phyloP scores from a whole-genome alignment of 2,329 filamentous ascomycete genomes.

The Xylariaceae sp. region DNA sequence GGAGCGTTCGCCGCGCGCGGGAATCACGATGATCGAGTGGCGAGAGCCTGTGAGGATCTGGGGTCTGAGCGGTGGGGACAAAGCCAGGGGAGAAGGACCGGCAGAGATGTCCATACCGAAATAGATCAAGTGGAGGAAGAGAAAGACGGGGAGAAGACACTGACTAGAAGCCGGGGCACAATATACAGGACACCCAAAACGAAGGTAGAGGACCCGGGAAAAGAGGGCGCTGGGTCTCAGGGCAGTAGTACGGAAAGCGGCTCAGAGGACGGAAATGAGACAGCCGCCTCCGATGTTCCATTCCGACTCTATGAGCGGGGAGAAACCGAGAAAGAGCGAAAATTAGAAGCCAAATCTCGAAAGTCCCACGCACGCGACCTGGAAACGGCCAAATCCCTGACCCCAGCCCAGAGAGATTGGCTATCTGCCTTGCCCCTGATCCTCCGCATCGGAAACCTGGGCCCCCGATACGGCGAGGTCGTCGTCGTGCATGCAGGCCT shows the following conservation, averaged over 20 bases:
- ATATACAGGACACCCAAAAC: slow-evolving; percentile 3
- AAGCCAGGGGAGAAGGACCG: background rate
- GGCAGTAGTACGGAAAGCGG: background rate
- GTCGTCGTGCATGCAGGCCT: slow-evolving; percentile 83
- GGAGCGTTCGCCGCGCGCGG: slow-evolving; percentile 80
- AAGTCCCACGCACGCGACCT: slow-evolving; percentile 43
- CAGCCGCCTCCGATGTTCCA: background rate
- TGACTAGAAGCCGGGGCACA: too few species aligned
- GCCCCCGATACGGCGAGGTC: slow-evolving; percentile 51
- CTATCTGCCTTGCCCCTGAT: slow-evolving; percentile 72
- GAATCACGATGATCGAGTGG: slow-evolving; percentile 84
- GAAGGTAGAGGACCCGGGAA: background rate
- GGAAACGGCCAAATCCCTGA: slow-evolving; percentile 52
- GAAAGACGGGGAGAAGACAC: slow-evolving; percentile 18
- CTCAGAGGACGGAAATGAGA: background rate
- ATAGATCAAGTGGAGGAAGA: slow-evolving; percentile 1
- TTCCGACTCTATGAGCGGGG: slow-evolving; percentile 9
- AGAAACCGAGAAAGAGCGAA: slow-evolving; percentile 25
- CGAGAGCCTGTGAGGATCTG: slow-evolving; percentile 55
- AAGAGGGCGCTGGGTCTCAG: background rate
- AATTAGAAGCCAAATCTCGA: slow-evolving; percentile 21
- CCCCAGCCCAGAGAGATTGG: slow-evolving; percentile 61
- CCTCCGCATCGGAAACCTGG: slow-evolving; percentile 62
- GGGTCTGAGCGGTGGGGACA: slow-evolving; percentile 3
- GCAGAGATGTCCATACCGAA: background rate